Conservation (phyloP, 306 rosid species). For the Dalbergia cultrata region DNA sequence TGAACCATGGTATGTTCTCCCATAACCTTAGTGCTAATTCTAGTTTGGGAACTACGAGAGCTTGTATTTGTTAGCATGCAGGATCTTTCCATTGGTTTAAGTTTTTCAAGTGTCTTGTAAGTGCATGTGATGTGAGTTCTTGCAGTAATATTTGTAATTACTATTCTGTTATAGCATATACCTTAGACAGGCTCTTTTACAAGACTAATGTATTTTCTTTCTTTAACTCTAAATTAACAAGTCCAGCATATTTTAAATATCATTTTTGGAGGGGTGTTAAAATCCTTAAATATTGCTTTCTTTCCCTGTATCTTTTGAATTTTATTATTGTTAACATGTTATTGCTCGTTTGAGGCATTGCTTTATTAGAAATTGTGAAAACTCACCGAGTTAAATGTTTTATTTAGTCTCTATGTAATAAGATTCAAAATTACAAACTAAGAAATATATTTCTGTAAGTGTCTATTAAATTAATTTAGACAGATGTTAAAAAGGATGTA, state of each 20-base stretch:
- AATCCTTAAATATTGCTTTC: not conserved
- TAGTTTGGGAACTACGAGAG: not conserved
- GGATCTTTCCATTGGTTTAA: conserved; percentile 6
- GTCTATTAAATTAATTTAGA: not conserved
- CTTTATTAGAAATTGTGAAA: conserved; percentile 1
- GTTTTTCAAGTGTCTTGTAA: not conserved
- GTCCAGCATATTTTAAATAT: not conserved
- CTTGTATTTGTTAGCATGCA: not conserved
- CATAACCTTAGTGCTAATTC: not conserved
- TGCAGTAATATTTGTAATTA: not conserved
- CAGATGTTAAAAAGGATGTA: too few species aligned
- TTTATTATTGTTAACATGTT: conserved; percentile 13
- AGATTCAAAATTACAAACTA: not conserved
- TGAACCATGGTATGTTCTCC: conserved; percentile 59
- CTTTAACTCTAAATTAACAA: not conserved
- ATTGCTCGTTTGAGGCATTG: conserved; percentile 15
- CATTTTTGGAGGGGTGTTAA: not conserved
- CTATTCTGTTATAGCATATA: conserved; percentile 3
- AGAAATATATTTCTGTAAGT: conserved; percentile 15
- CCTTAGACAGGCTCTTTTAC: not conserved
- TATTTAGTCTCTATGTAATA: not conserved
- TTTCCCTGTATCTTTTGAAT: not conserved
- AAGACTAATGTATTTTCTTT: not conserved
- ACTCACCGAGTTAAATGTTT: not conserved
- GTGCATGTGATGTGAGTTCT: not conserved